Evolutionary conservation across 768 basidiomycete species (phyloP), one percentile per base, ranked within the genome.

Genomic region (Hemileccinum rubropunctum): DNA sequence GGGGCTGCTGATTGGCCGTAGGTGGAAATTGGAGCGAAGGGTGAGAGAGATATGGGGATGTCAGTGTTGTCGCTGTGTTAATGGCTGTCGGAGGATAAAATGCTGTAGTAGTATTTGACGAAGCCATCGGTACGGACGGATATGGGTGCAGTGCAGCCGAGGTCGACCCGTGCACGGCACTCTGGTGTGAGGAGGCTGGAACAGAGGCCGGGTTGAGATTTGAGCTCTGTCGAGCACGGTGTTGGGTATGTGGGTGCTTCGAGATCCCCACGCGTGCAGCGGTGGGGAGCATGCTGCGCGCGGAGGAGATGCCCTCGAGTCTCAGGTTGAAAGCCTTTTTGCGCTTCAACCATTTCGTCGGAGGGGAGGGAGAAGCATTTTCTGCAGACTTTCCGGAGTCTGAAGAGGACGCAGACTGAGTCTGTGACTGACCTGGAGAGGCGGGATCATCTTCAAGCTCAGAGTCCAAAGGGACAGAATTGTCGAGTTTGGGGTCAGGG

Each of bases 311-410:
- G 28, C 77, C 77, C 37, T 75, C 76, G 47, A 78, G 65, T 56
- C 61, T 73, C 42, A 86, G 67, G 53, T 79, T 77, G 66, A 81
- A 79, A 21, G 75, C 76, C 60, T 76, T 78, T 68, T 84, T 85
- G 51, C 82, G 76, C 60, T 77, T 77, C 53, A 72, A 52, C 82
- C 82, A 82, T 50, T 66, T 68, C 13, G 64, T 65, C 38, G 54
- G 62, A 45, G 62, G 65, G 18, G 58, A 64, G 36, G 48, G 47
- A 50, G 51, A 62, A 17, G 57, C 50, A 48, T 57, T 66, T 53
- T 75, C 72, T 18, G 63, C 47, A 42, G 68, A 66, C 45, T 74
- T 63, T 38, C 41, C 52, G 3, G 53, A 18, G 21, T 58, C 62
- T n/a, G 60, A 43, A 52, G 58, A 26, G 14, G 65, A 57, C n/a